Conservation (phyloP, 2,329 filamentous ascomycete species). For the Alternaria sp. region DNA sequence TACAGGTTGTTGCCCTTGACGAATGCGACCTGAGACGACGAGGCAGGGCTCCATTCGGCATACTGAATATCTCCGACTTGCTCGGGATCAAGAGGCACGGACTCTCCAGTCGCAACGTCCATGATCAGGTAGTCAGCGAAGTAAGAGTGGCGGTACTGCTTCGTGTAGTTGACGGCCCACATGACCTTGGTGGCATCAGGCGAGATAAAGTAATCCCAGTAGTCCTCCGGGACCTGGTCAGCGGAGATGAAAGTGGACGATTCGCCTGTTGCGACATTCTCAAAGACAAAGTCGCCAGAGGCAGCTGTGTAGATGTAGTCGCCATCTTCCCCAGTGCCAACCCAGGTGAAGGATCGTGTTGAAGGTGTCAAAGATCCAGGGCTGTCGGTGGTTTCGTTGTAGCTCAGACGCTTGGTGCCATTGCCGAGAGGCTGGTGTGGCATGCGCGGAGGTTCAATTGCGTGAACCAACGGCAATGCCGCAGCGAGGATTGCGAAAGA, state of each 20-base stretch:
- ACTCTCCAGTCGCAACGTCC: constrained; percentile 65
- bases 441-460: constrained; percentile 60
- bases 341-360: constrained; percentile 63
- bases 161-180: constrained; percentile 71
- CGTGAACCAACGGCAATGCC: constrained; percentile 37
- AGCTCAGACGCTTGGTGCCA: constrained; percentile 65
- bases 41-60: constrained; percentile 65
- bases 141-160: constrained; percentile 74
- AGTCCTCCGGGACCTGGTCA: constrained; percentile 64
- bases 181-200: constrained; percentile 67
- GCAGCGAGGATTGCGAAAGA: constrained; percentile 39
- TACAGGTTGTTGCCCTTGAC: constrained; percentile 73
- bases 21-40: constrained; percentile 68
- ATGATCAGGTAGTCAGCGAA: constrained; percentile 72
- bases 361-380: constrained; percentile 53
- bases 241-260: constrained; percentile 66
- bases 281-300: constrained; percentile 65
- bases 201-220: constrained; percentile 68
- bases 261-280: constrained; percentile 67
- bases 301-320: constrained; percentile 64
- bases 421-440: constrained; percentile 65
- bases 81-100: constrained; percentile 64
- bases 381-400: constrained; percentile 65
- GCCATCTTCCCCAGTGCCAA: constrained; percentile 66
- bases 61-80: constrained; percentile 73